These are phyloP conservation scores for Pyrenochaeta sp. DNA, from an alignment of 2,329 filamentous ascomycete species.

Conservation along the genomic window DNA sequence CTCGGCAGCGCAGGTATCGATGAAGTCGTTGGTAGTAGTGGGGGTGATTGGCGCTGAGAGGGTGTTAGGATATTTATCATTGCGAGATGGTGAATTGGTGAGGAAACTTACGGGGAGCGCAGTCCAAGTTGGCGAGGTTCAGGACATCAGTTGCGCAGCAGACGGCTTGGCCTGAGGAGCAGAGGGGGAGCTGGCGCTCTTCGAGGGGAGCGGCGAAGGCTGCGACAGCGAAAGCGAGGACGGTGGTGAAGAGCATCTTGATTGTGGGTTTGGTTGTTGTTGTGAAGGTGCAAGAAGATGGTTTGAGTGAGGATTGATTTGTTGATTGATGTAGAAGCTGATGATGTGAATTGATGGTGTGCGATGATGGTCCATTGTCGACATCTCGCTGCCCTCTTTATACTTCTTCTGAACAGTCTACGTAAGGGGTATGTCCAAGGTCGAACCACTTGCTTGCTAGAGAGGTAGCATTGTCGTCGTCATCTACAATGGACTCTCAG, in stretches of 20 bases:
- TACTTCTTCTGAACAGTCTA: constrained; percentile 28
- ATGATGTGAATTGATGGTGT: constrained; percentile 31
- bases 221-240: constrained; percentile 43
- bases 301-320: constrained; percentile 15
- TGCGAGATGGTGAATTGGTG: not conserved
- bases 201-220: constrained; percentile 43
- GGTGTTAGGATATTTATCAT: constrained; percentile 18
- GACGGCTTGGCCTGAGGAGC: constrained; percentile 52
- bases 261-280: constrained; percentile 14
- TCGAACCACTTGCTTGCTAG: constrained; percentile 4
- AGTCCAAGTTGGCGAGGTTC: constrained; percentile 66
- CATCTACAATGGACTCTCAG: constrained; percentile 27
- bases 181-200: constrained; percentile 46
- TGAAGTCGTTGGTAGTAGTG: constrained; percentile 54
- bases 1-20: constrained; percentile 56
- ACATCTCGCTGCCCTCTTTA: constrained; percentile 37
- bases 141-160: constrained; percentile 72
- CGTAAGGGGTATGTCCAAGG: constrained; percentile 15
- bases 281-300: constrained; percentile 14
- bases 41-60: constrained; percentile 49
- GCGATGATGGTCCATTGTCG: constrained; percentile 32
- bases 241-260: constrained; percentile 48
- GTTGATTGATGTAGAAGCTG: constrained; percentile 20
- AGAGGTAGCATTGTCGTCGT: constrained; percentile 28
- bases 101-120: constrained; percentile 59